A percentile compares a stretch with the other conserved stretches of the same genome.
Conservation (phyloP, 2,329 filamentous ascomycete genomes). For the Ciborinia camelliae region DNA sequence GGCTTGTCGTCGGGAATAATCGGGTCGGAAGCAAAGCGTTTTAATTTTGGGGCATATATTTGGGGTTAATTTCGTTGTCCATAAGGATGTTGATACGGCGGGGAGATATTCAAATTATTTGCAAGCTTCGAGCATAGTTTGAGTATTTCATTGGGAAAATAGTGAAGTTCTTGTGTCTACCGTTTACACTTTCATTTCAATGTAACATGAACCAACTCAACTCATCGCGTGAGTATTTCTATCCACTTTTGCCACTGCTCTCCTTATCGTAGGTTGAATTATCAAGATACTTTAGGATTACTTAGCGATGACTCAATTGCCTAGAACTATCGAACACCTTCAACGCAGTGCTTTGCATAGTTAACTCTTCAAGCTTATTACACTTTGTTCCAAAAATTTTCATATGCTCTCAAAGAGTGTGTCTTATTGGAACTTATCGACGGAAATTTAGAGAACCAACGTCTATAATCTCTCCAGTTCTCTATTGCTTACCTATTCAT, state of each 20-base stretch:
- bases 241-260: background rate
- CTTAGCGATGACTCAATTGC: no score
- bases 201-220: background rate
- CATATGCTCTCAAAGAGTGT: background rate
- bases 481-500: background rate
- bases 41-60: background rate
- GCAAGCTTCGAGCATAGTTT: background rate
- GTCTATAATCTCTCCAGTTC: background rate
- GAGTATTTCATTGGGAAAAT: background rate
- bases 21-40: background rate
- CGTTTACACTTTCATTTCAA: background rate
- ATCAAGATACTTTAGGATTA: background rate
- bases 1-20: background rate
- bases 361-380: background rate
- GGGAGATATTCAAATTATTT: background rate
- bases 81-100: no score
- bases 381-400: background rate
- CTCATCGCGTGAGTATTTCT: background rate
- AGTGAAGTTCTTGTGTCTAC: background rate
- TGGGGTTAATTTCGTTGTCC: background rate
- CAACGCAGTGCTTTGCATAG: background rate
- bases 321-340: background rate
- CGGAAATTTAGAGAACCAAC: background rate
- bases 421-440: background rate
- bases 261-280: background rate